Evolutionary conservation across 2,329 filamentous ascomycete genomes (phyloP).

Genomic region (Xylaria sp.): DNA sequence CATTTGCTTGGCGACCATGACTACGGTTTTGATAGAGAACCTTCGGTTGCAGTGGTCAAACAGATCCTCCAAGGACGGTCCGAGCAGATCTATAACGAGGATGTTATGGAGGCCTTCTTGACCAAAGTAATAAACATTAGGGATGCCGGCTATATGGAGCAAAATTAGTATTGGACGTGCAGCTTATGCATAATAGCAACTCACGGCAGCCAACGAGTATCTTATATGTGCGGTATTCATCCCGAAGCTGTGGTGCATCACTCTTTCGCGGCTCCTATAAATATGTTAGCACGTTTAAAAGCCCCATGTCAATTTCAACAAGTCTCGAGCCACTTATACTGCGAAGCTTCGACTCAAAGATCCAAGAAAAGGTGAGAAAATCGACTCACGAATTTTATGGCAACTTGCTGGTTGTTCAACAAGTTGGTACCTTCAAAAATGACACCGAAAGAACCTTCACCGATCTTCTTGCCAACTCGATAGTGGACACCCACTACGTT

Average conservation of each 20-base stretch:
- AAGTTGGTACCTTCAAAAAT: slow-evolving; percentile 99
- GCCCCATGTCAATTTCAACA: neutral
- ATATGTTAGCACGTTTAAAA: slow-evolving; percentile 22
- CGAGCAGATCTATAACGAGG: slow-evolving; percentile 94
- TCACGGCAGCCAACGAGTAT: slow-evolving; percentile 98
- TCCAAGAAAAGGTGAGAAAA: slow-evolving; percentile 16
- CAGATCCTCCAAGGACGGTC: slow-evolving; percentile 93
- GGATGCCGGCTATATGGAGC: slow-evolving; percentile 80
- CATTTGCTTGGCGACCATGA: slow-evolving; percentile 99
- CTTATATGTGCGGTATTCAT: slow-evolving; percentile 99
- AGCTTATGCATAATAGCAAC: slow-evolving; percentile 55
- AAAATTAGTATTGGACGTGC: slow-evolving; percentile 40
- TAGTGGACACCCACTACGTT: slow-evolving; percentile 99
- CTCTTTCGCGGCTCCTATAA: slow-evolving; percentile 94
- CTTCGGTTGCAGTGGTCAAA: slow-evolving; percentile 97
- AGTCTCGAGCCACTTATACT: neutral
- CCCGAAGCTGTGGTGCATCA: slow-evolving; percentile 95
- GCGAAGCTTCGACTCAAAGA: neutral
- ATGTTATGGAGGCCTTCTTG: slow-evolving; percentile 99
- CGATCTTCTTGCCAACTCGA: slow-evolving; percentile 98
- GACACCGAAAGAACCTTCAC: slow-evolving; percentile 97
- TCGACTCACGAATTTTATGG: slow-evolving; percentile 94
- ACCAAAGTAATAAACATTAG: slow-evolving; percentile 99
- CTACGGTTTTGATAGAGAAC: slow-evolving; percentile 96
- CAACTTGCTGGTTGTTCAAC: slow-evolving; percentile 98